Evolutionary conservation across 768 basidiomycete genomes (phyloP).

Genomic region (Boletus tomentosulus): DNA sequence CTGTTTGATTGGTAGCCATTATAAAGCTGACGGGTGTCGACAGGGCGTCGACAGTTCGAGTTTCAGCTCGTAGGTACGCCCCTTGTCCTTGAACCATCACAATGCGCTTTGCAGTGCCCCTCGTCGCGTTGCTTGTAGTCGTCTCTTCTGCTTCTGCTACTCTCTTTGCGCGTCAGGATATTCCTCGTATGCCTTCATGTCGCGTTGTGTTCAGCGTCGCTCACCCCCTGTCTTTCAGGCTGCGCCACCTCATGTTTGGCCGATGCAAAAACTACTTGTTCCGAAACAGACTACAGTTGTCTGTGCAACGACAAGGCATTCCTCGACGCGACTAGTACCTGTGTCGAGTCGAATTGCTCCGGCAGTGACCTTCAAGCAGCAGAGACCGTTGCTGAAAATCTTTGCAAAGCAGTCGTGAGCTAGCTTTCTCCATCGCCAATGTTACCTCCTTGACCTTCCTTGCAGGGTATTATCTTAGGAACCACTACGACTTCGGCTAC

Average conservation of each 20-base stretch:
- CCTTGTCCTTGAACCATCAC: not conserved
- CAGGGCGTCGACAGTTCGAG: not conserved
- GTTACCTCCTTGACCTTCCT: not conserved
- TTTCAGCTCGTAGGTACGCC: not conserved
- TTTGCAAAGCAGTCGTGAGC: slow-evolving; percentile 51
- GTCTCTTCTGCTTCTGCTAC: slow-evolving; percentile 16
- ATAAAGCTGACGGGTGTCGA: not conserved
- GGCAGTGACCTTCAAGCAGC: slow-evolving; percentile 45
- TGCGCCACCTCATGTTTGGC: slow-evolving; percentile 51
- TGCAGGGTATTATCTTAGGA: slow-evolving; percentile 52
- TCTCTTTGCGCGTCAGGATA: slow-evolving; percentile 17
- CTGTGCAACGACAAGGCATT: slow-evolving; percentile 51
- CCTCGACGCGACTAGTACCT: slow-evolving; percentile 41
- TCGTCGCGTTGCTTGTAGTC: slow-evolving; percentile 11
- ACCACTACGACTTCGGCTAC: not conserved
- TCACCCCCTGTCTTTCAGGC: slow-evolving; percentile 29
- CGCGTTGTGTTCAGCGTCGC: not conserved
- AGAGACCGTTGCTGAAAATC: slow-evolving; percentile 34
- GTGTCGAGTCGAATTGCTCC: slow-evolving; percentile 46
- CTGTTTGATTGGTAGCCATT: not conserved
- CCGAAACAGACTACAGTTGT: slow-evolving; percentile 48
- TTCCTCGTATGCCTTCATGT: slow-evolving; percentile 19
- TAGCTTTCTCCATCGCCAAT: not conserved
- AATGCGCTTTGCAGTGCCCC: slow-evolving; percentile 17
- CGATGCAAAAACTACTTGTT: slow-evolving; percentile 43